phyloP scores from a whole-genome alignment of 208 protist species.

The Acanthamoeba culbertsoni region DNA sequence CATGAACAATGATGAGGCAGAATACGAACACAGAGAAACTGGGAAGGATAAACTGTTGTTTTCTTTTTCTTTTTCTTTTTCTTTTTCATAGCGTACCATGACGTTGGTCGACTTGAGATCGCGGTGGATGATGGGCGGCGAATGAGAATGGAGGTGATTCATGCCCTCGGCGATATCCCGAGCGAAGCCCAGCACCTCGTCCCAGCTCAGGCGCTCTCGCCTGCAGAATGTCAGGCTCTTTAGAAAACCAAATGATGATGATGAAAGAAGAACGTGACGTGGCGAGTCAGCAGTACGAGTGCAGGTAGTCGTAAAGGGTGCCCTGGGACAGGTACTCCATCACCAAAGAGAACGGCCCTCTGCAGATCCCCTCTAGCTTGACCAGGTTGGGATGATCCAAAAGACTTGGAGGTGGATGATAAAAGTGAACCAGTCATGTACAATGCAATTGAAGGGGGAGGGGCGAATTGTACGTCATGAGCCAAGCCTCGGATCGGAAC shows the following conservation, averaged over 20 bases:
- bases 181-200: background rate
- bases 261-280: background rate
- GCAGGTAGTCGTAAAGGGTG: slow-evolving; percentile 32
- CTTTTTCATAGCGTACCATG: slow-evolving; percentile 18
- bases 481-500: slow-evolving; percentile 41
- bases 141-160: slow-evolving; percentile 28
- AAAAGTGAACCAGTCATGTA: too few relatives aligned
- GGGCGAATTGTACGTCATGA: slow-evolving; percentile 23
- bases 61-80: too few relatives aligned
- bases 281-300: background rate
- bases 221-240: background rate
- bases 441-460: too few relatives aligned
- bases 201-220: background rate
- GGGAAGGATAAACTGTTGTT: too few relatives aligned
- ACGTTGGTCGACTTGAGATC: slow-evolving; percentile 47
- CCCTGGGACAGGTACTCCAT: slow-evolving; percentile 42
- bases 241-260: background rate
- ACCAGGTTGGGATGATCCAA: slow-evolving; percentile 27
- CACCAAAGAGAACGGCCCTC: background rate
- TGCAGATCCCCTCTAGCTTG: background rate
- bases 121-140: slow-evolving; percentile 35
- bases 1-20: background rate
- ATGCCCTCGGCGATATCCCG: slow-evolving; percentile 18
- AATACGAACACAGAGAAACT: background rate
- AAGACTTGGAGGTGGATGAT: background rate